Conservation (phyloP, 306 rosid species). For the Quercus glauca region DNA sequence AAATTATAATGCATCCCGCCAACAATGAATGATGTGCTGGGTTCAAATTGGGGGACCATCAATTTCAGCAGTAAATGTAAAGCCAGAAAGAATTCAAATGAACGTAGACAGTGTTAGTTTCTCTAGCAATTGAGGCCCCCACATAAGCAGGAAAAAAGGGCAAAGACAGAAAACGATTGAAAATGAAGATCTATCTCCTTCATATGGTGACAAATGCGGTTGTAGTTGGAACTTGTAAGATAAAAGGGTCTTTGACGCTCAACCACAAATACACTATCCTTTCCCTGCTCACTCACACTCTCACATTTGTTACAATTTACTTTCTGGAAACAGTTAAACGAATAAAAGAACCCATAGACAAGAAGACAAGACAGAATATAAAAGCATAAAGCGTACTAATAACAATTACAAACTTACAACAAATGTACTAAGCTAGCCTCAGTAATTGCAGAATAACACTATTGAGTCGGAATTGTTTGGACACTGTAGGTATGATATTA, state of each 20-base stretch:
- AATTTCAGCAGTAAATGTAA: conserved; percentile 8
- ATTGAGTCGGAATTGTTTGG: too few species aligned
- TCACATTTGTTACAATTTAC: background rate
- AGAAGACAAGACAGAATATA: background rate
- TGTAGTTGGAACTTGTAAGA: background rate
- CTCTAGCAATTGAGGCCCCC: conserved; percentile 18
- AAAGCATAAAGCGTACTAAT: background rate
- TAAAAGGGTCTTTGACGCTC: conserved; percentile 31
- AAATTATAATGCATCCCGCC: background rate
- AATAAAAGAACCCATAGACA: too few species aligned
- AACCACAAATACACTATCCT: conserved; percentile 61
- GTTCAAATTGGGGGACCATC: conserved; percentile 15
- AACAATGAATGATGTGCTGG: background rate
- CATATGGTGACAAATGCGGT: conserved; percentile 19
- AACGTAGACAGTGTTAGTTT: background rate
- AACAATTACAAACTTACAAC: too few species aligned
- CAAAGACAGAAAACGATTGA: conserved; percentile 1
- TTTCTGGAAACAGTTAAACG: too few species aligned
- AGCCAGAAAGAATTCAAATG: background rate
- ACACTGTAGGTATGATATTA: too few species aligned
- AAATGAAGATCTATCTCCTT: conserved; percentile 11
- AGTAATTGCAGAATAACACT: too few species aligned
- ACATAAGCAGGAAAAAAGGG: background rate
- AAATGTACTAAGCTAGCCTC: too few species aligned
- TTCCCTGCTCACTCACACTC: background rate